These are phyloP conservation scores for Penicillium sp. DNA, from an alignment of 2,329 filamentous ascomycete species.

Conservation along the genomic window DNA sequence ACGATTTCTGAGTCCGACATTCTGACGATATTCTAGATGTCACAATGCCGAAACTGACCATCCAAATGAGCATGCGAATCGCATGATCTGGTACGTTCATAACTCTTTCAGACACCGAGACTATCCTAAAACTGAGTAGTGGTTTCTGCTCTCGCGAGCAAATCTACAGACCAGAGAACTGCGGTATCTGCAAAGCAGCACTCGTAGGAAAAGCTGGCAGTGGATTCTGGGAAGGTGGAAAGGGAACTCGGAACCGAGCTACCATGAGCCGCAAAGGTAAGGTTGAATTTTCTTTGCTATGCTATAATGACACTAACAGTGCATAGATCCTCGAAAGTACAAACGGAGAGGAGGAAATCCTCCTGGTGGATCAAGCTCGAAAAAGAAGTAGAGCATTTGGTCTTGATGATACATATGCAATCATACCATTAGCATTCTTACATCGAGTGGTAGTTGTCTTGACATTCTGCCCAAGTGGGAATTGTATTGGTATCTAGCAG, in stretches of 20 bases:
- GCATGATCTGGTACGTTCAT: slow-evolving; percentile 65
- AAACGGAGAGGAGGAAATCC: slow-evolving; percentile 53
- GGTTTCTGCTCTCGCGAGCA: slow-evolving; percentile 77
- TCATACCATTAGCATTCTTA: neutral
- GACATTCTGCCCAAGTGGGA: too few species aligned
- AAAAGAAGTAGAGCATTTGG: slow-evolving; percentile 24
- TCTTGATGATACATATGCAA: neutral
- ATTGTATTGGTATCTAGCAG: too few species aligned
- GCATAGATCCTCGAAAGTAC: slow-evolving; percentile 64
- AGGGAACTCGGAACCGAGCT: slow-evolving; percentile 67
- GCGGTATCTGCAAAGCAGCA: slow-evolving; percentile 65
- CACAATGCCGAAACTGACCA: slow-evolving; percentile 70
- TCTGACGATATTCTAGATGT: slow-evolving; percentile 49
- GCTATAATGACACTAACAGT: slow-evolving; percentile 4
- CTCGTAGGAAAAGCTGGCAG: slow-evolving; percentile 62
- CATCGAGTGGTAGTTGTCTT: neutral
- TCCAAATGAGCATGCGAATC: slow-evolving; percentile 72
- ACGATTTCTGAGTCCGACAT: neutral
- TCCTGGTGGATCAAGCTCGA: slow-evolving; percentile 28
- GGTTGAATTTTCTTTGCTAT: slow-evolving; percentile 3
- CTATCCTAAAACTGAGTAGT: slow-evolving; percentile 21
- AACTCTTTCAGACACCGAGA: neutral
- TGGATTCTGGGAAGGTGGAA: slow-evolving; percentile 85
- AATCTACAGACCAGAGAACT: slow-evolving; percentile 71
- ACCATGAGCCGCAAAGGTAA: slow-evolving; percentile 66